Evolutionary conservation across 495 filamentous ascomycete species (phyloP), one percentile per base, ranked within the genome.

Genomic region (Hypoxylon subgilvum): DNA sequence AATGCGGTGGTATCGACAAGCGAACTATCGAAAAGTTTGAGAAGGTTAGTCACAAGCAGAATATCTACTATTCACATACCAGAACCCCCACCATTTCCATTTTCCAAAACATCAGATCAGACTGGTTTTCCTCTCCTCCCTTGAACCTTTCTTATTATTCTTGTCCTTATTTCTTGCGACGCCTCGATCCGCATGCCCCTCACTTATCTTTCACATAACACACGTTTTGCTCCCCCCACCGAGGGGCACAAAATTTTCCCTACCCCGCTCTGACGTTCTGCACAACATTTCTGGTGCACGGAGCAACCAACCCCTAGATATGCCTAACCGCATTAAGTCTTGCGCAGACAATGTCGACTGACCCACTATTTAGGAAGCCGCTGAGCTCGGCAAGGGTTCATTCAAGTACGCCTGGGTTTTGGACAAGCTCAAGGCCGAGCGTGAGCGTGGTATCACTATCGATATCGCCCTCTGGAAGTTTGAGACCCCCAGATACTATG

Each of bases 11-110:
- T 88, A 98, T 98, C 73, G 94, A 98, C 88, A 89, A 91, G 84
- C 94, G 94, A 93, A 97, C 95, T 76, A 98, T 98, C 74, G 95
- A 98, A 88, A 98, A 98, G 88, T 98, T 98, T 85, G 94, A 98
- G 91, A 98, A 98, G 90, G 90, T 93, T 73, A 78, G 86, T 73
- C 31, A 23, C 58, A 50, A 47, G 5, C 27, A n/a, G n/a, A n/a
- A n/a, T 41, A 34, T 49, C 65, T 46, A 16, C 65, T 12, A 25
- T 35, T 32, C n/a, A n/a, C n/a, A n/a, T n/a, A n/a, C n/a, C n/a
- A n/a, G n/a, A n/a, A n/a, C n/a, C n/a, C n/a, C n/a, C n/a, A n/a
- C n/a, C n/a, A n/a, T n/a, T n/a, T n/a, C n/a, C n/a, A n/a, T n/a
- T n/a, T n/a, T n/a, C n/a, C n/a, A n/a, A n/a, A n/a, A n/a, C n/a